Conservation (phyloP, 2,329 filamentous ascomycete species). For the Chrysosporium keratinophilum region DNA sequence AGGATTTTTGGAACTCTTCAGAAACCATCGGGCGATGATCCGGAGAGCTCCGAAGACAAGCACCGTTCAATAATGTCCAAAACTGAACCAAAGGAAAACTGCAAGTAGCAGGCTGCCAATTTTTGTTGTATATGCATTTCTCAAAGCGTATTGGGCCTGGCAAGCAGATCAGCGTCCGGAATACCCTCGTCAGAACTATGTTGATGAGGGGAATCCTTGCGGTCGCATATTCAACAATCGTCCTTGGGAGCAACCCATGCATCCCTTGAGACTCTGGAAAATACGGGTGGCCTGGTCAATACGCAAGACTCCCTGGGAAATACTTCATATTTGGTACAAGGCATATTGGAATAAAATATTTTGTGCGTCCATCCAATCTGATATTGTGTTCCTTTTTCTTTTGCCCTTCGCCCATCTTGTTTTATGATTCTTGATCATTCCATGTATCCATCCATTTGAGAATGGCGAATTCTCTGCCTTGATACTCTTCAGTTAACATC, state of each 20-base stretch:
- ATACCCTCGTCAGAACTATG: slow-evolving; percentile 5
- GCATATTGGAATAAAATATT: slow-evolving; percentile 2
- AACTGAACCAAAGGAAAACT: no score
- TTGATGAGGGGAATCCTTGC: slow-evolving; percentile 7
- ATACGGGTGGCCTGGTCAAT: background rate
- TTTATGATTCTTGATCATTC: no score
- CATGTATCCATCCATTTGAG: background rate
- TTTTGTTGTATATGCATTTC: no score
- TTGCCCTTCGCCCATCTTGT: background rate
- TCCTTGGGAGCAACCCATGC: background rate
- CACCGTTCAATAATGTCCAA: no score
- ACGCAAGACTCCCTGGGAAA: slow-evolving; percentile 4
- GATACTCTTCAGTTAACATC: background rate
- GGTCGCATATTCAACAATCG: background rate
- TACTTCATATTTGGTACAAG: background rate
- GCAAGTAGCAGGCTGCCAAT: no score
- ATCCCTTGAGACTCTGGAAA: background rate
- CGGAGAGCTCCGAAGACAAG: no score
- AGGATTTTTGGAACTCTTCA: no score
- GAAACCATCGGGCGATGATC: no score
- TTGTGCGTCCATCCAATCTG: background rate
- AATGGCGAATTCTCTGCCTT: background rate
- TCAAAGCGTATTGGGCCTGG: background rate
- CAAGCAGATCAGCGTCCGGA: background rate
- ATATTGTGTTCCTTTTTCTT: background rate